These are phyloP conservation scores for Corymbia calophylla DNA, from an alignment of 441 rosid species.

Conservation along the genomic window DNA sequence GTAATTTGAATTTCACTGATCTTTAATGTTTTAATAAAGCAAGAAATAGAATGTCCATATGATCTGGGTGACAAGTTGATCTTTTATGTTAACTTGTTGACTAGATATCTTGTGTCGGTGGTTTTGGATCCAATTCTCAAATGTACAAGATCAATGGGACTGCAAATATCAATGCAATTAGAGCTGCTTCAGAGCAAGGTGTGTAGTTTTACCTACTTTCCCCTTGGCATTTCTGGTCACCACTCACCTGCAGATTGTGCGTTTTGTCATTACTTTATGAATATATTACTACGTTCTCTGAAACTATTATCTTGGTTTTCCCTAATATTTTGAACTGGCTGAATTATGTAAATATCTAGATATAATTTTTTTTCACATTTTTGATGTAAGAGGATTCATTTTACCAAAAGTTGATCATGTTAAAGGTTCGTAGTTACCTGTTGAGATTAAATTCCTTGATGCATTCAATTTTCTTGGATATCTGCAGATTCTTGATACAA, in stretches of 20 bases:
- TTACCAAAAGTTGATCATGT: neutral
- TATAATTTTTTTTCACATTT: neutral
- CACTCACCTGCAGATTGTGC: neutral
- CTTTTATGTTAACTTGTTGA: constrained; percentile 3
- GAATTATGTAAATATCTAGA: neutral
- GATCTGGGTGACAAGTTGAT: neutral
- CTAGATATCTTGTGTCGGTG: constrained; percentile 93
- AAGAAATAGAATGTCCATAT: neutral
- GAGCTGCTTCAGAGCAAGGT: constrained; percentile 94
- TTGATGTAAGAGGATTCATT: neutral
- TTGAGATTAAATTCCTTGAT: neutral
- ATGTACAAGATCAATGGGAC: constrained; percentile 98
- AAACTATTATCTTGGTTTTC: neutral
- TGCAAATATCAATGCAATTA: constrained; percentile 88
- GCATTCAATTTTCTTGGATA: neutral
- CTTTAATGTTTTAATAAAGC: neutral
- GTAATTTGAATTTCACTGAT: neutral
- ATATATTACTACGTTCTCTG: neutral
- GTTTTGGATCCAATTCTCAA: constrained; percentile 87
- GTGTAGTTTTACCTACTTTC: neutral
- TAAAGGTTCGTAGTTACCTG: neutral
- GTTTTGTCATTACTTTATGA: neutral
- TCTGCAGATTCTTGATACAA: neutral
- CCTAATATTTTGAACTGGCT: neutral
- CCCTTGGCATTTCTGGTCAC: neutral